Evolutionary conservation across 768 basidiomycete species (phyloP).

Genomic region (Agaricus subrufescens): DNA sequence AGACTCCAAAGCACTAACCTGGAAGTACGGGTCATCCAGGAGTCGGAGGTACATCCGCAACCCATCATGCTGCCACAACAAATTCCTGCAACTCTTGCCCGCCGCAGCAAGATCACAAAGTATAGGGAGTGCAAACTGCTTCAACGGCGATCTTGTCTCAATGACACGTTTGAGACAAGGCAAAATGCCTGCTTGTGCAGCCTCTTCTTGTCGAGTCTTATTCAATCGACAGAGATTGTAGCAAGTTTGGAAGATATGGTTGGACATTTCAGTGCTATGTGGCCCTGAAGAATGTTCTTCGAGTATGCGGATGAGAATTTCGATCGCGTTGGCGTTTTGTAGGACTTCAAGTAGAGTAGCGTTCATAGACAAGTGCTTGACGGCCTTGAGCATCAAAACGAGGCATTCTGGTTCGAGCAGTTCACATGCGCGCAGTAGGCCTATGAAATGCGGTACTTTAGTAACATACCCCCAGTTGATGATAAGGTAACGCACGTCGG

Average conservation of each 20-base stretch:
- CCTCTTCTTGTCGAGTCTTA: conserved; percentile 94
- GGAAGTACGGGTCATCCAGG: conserved; percentile 84
- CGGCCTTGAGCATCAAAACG: conserved; percentile 86
- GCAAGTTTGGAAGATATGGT: conserved; percentile 95
- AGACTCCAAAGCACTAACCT: conserved; percentile 87
- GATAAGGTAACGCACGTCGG: conserved; percentile 56
- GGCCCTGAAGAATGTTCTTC: conserved; percentile 76
- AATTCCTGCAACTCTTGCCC: conserved; percentile 84
- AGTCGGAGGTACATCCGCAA: conserved; percentile 73
- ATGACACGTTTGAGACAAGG: conserved; percentile 89
- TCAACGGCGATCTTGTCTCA: conserved; percentile 83
- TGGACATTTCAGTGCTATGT: conserved; percentile 93
- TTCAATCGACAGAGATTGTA: conserved; percentile 95
- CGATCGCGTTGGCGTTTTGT: conserved; percentile 94
- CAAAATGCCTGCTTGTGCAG: conserved; percentile 92
- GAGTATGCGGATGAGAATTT: conserved; percentile 81
- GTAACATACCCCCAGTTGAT: not conserved
- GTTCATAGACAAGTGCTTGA: conserved; percentile 96
- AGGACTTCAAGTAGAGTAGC: conserved; percentile 85
- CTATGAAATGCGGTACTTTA: conserved; percentile 31
- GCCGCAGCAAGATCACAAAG: conserved; percentile 95
- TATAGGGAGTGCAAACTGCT: conserved; percentile 96
- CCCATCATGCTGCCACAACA: conserved; percentile 95
- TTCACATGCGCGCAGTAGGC: conserved; percentile 83
- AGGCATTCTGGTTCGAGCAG: conserved; percentile 84